These are phyloP conservation scores for Coemansia asiatica DNA, from an alignment of 192 early-diverging fungal genomes.

Conservation along the genomic window DNA sequence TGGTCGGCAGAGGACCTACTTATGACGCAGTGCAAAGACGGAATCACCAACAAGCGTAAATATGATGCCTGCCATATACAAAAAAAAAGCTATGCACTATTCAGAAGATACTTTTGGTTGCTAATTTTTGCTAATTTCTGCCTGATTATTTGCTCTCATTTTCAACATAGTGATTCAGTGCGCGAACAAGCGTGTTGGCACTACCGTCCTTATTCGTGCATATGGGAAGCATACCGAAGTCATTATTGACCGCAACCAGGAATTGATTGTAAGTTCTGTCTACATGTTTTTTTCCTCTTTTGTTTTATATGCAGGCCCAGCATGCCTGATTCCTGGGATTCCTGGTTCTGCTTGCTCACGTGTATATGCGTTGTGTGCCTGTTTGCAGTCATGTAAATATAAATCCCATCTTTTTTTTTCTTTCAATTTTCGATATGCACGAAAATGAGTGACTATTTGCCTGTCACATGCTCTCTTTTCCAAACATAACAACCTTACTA, in stretches of 20 bases:
- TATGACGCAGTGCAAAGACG: conserved; percentile 72
- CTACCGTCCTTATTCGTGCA: conserved; percentile 78
- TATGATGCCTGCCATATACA: neutral
- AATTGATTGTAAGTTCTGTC: conserved; percentile 74
- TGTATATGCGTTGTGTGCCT: no score
- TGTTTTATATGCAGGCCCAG: conserved; percentile 9
- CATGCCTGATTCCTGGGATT: no score
- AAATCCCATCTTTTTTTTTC: neutral
- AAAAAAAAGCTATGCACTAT: conserved; percentile 1
- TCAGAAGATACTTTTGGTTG: no score
- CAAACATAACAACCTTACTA: neutral
- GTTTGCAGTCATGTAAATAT: neutral
- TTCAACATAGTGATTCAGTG: conserved; percentile 63
- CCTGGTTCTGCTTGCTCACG: no score
- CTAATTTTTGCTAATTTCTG: no score
- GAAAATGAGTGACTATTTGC: neutral
- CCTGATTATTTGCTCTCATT: no score
- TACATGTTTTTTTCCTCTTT: conserved; percentile 2
- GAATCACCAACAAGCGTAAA: conserved; percentile 76
- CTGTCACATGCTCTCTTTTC: neutral
- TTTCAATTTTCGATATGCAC: neutral
- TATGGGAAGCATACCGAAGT: conserved; percentile 86
- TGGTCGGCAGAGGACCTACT: conserved; percentile 62
- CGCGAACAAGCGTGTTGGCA: conserved; percentile 58
- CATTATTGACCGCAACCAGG: conserved; percentile 85